Conservation (phyloP, 2,329 filamentous ascomycete species). For the Scytalidium sp. region DNA sequence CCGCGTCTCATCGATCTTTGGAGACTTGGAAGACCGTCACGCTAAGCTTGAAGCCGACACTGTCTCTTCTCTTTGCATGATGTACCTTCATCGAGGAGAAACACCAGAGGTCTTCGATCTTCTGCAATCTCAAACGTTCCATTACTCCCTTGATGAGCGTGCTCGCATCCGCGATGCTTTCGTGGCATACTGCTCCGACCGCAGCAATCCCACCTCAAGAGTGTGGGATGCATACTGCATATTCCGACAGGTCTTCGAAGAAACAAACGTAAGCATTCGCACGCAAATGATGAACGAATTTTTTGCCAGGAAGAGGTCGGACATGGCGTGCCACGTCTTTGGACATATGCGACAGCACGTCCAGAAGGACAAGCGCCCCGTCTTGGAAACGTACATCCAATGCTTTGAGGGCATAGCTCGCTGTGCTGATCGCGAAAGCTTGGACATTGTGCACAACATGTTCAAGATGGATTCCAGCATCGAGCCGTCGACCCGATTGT, state of each 20-base stretch:
- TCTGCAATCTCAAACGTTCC: slow-evolving; percentile 70
- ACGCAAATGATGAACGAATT: slow-evolving; percentile 77
- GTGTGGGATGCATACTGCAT: slow-evolving; percentile 65
- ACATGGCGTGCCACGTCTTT: slow-evolving; percentile 85
- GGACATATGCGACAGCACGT: slow-evolving; percentile 87
- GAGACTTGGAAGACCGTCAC: slow-evolving; percentile 68
- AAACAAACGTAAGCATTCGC: slow-evolving; percentile 63
- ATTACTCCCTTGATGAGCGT: slow-evolving; percentile 69
- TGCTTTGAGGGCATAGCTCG: slow-evolving; percentile 74
- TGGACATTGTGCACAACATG: slow-evolving; percentile 85
- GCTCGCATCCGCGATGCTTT: slow-evolving; percentile 63
- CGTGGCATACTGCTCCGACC: slow-evolving; percentile 64
- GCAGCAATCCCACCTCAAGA: slow-evolving; percentile 56
- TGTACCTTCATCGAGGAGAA: slow-evolving; percentile 75
- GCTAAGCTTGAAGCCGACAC: slow-evolving; percentile 71
- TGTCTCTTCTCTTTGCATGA: slow-evolving; percentile 66
- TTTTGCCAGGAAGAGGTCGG: slow-evolving; percentile 71
- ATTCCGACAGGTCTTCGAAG: slow-evolving; percentile 62
- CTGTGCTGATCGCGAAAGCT: slow-evolving; percentile 56
- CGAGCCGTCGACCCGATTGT: slow-evolving; percentile 70
- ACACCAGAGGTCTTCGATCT: slow-evolving; percentile 78
- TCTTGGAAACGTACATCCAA: slow-evolving; percentile 69
- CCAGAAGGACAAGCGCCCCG: slow-evolving; percentile 61
- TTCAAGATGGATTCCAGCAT: slow-evolving; percentile 87
- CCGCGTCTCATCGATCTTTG: slow-evolving; percentile 68